These are phyloP conservation scores for Aegilops umbellulata DNA, from an alignment of 176 grass and related monocot genomes.

Conservation along the genomic window DNA sequence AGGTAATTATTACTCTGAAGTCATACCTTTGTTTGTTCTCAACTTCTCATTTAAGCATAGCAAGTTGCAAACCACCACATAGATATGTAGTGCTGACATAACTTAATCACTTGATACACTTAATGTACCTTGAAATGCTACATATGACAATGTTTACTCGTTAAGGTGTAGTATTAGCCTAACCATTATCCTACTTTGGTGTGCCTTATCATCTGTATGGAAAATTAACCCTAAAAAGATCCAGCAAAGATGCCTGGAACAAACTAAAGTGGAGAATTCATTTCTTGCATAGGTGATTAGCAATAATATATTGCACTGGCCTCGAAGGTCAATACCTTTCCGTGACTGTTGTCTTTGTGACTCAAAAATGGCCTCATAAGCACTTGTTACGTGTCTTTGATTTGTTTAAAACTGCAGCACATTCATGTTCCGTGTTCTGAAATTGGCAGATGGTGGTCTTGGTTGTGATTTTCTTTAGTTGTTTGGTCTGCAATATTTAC, in stretches of 20 bases:
- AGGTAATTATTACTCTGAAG: conserved; percentile 51
- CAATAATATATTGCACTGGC: neutral
- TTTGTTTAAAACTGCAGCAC: neutral
- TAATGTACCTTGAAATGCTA: conserved; percentile 15
- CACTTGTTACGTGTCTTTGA: neutral
- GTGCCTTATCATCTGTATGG: neutral
- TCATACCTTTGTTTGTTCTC: conserved; percentile 12
- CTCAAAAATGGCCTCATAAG: neutral
- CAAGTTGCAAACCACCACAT: neutral
- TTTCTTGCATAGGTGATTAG: conserved; percentile 3
- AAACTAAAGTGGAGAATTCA: neutral
- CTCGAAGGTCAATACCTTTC: neutral
- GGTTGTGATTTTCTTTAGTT: neutral
- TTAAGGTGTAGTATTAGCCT: neutral
- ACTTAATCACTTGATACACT: neutral
- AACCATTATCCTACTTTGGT: neutral
- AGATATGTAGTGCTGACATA: too few relatives aligned
- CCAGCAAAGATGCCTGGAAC: neutral
- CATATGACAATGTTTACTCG: neutral
- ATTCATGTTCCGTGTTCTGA: neutral
- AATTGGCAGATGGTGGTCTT: neutral
- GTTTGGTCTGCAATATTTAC: neutral
- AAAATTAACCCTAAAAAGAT: neutral
- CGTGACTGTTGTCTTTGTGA: neutral
- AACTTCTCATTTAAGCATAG: neutral